Evolutionary conservation across 2,329 filamentous ascomycete genomes (phyloP).

Genomic region (Diaporthe humulicola): DNA sequence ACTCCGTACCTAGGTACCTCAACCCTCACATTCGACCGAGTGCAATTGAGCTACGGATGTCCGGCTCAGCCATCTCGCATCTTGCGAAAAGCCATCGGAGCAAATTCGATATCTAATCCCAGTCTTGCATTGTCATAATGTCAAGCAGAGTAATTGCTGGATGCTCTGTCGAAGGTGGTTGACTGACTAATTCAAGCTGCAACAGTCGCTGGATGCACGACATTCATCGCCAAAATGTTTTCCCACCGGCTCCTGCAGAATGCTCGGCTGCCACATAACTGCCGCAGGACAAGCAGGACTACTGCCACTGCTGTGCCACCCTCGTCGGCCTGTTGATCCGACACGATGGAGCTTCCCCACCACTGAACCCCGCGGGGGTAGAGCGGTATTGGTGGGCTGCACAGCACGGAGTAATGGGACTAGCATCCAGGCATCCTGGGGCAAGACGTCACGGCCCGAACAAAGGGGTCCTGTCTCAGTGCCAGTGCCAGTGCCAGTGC

Average conservation of each 20-base stretch:
- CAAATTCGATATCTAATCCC: not conserved
- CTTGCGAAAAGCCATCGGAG: not conserved
- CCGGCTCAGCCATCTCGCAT: not conserved
- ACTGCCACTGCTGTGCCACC: not conserved
- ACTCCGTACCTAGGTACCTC: too few relatives aligned
- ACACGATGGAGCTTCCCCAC: constrained; percentile 34
- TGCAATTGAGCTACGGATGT: constrained; percentile 2
- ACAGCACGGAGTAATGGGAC: not conserved
- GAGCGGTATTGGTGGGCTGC: not conserved
- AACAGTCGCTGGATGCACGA: not conserved
- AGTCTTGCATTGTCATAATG: not conserved
- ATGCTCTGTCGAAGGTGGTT: too few relatives aligned
- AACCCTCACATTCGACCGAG: too few relatives aligned
- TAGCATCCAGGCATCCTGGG: not conserved
- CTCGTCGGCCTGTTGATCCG: not conserved
- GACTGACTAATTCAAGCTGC: not conserved
- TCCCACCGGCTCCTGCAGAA: not conserved
- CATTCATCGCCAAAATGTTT: constrained; percentile 27
- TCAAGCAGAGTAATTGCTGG: not conserved
- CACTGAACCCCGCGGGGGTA: constrained; percentile 21
- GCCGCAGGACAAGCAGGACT: constrained; percentile 10
- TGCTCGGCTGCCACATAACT: constrained; percentile 15
- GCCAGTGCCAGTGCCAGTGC: too few relatives aligned
- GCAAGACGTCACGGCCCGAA: constrained; percentile 26
- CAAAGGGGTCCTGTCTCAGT: constrained; percentile 7